Evolutionary conservation across 208 protist genomes (phyloP).

Genomic region (Leishmania aethiopica): DNA sequence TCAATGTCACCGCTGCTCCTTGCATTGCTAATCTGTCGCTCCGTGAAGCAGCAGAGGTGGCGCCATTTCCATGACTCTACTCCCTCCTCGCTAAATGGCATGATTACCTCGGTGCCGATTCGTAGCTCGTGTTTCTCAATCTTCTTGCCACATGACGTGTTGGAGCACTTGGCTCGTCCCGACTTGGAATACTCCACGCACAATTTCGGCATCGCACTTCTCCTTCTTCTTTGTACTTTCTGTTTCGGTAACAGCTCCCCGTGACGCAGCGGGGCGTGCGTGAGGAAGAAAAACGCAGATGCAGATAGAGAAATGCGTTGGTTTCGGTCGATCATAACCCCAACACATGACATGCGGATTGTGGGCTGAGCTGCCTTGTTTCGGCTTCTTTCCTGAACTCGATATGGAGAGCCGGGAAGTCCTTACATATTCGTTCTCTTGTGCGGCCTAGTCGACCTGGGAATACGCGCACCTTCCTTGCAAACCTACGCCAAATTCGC

Average conservation of each 20-base stretch:
- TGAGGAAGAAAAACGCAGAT: not conserved
- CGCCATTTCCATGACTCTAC: slow-evolving; percentile 74
- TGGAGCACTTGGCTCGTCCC: slow-evolving; percentile 60
- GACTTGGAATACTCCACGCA: slow-evolving; percentile 82
- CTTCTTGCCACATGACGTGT: slow-evolving; percentile 50
- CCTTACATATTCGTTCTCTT: not conserved
- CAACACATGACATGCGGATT: not conserved
- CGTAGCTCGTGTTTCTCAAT: slow-evolving; percentile 84
- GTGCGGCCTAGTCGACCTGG: not conserved
- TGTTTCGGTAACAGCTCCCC: not conserved
- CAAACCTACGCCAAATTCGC: not conserved
- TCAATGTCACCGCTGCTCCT: slow-evolving; percentile 52
- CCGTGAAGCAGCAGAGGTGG: slow-evolving; percentile 87
- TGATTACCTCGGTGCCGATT: slow-evolving; percentile 66
- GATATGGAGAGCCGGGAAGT: not conserved
- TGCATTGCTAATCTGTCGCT: slow-evolving; percentile 75
- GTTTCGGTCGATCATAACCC: not conserved
- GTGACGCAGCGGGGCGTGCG: not conserved
- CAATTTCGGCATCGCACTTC: slow-evolving; percentile 52
- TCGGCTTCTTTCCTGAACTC: not conserved
- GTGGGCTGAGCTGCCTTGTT: not conserved
- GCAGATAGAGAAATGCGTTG: not conserved
- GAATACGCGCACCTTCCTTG: not conserved
- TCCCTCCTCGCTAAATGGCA: slow-evolving; percentile 50
- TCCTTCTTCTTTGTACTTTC: not conserved